Conservation (phyloP, 2,329 filamentous ascomycete species). For the Diaporthe caulivora region DNA sequence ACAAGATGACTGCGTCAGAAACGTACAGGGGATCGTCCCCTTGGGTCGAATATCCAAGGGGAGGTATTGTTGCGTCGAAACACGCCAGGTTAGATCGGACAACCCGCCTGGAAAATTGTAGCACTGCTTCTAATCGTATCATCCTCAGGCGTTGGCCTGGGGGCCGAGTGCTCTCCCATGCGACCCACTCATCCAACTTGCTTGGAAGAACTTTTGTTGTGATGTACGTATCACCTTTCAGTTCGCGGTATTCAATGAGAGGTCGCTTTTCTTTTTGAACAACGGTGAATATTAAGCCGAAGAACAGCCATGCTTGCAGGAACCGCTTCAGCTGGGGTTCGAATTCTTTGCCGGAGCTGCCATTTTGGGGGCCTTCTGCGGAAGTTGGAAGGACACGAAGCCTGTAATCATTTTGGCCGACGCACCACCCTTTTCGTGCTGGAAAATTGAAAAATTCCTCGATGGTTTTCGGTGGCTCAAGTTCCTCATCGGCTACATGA, state of each 20-base stretch:
- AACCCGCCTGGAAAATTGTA: not conserved
- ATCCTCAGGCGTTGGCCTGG: not conserved
- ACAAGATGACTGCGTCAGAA: not conserved
- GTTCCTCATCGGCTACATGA: not conserved
- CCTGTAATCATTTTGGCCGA: not conserved
- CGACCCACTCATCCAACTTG: not conserved
- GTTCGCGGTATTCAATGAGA: not conserved
- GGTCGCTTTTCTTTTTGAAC: not conserved
- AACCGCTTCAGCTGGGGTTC: not conserved
- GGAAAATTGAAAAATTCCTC: not conserved
- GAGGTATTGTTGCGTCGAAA: not conserved
- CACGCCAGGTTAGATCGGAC: not conserved
- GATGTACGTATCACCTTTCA: not conserved
- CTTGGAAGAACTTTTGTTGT: not conserved
- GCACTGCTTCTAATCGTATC: not conserved
- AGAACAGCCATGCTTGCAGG: not conserved
- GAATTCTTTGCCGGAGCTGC: not conserved
- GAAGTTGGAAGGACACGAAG: not conserved
- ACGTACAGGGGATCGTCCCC: not conserved
- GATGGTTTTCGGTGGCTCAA: not conserved
- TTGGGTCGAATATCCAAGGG: not conserved
- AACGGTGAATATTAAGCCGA: constrained; percentile 3
- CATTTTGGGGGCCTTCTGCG: not conserved
- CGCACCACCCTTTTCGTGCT: not conserved
- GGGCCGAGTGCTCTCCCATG: not conserved